Percentiles rank a stretch among this genome's conserved stretches.
Conservation (phyloP, 2,329 filamentous ascomycete species). For the Botrytis squamosa region DNA sequence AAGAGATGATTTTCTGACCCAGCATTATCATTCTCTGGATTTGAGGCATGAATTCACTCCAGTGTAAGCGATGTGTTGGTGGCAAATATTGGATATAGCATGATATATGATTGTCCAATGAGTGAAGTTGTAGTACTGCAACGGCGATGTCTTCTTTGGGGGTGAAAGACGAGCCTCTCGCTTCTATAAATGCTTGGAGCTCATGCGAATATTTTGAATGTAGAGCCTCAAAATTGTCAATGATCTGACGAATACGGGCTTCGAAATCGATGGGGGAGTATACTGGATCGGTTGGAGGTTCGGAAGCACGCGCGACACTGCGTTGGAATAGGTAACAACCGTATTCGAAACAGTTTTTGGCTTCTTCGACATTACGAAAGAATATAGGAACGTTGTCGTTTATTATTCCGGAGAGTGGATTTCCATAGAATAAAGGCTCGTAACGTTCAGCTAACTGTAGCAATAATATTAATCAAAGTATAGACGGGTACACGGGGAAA, state of each 20-base stretch:
- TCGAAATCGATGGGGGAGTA: not conserved
- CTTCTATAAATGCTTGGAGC: not conserved
- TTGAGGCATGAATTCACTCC: not conserved
- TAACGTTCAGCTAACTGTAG: not conserved
- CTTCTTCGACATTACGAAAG: not conserved
- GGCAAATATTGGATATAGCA: constrained; percentile 19
- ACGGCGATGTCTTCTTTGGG: not conserved
- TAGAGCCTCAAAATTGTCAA: not conserved
- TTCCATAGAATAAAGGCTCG: not conserved
- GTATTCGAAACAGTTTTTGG: constrained; percentile 13
- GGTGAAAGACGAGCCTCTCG: not conserved
- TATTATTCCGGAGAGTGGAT: not conserved
- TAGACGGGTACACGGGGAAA: not conserved
- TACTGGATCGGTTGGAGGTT: not conserved
- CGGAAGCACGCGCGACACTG: not conserved
- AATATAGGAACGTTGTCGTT: not conserved
- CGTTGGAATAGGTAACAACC: constrained; percentile 19
- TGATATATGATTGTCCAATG: constrained; percentile 16
- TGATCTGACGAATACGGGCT: not conserved
- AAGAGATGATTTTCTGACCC: not conserved
- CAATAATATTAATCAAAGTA: not conserved
- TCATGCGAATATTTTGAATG: not conserved
- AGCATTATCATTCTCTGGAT: constrained; percentile 7
- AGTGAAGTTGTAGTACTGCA: constrained; percentile 22
- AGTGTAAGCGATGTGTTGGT: not conserved